Evolutionary conservation across 2,329 filamentous ascomycete genomes (phyloP).

Genomic region (Diplodia scrobiculata): DNA sequence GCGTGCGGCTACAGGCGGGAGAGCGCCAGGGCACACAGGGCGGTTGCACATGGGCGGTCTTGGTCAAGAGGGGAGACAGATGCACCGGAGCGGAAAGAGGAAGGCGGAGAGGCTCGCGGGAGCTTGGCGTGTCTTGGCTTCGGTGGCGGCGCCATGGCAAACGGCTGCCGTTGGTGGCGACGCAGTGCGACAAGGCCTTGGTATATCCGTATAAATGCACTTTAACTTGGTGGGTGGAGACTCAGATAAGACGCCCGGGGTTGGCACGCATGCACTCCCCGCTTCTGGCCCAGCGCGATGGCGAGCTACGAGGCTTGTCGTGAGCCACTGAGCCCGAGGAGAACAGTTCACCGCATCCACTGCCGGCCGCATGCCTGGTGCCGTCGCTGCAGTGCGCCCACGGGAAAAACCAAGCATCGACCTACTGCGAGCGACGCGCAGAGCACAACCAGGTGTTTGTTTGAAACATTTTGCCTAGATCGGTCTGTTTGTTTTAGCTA

Average conservation of each 20-base stretch:
- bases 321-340: conserved; percentile 5
- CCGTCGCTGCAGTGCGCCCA: not conserved
- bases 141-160: conserved; percentile 13
- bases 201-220: conserved; percentile 7
- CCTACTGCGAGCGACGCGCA: not conserved
- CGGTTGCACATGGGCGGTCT: conserved; percentile 11
- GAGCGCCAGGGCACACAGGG: conserved; percentile 2
- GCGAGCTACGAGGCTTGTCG: conserved; percentile 20
- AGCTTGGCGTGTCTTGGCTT: conserved; percentile 27
- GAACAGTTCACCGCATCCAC: not conserved
- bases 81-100: conserved; percentile 22
- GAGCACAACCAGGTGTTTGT: not conserved
- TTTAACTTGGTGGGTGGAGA: not conserved
- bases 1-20: conserved; percentile 16
- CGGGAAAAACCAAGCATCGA: not conserved
- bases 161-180: conserved; percentile 18
- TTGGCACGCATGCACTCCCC: conserved; percentile 1
- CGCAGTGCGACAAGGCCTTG: conserved; percentile 10
- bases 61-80: not conserved
- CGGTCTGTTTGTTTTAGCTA: not conserved
- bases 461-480: not conserved
- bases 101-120: conserved; percentile 17
- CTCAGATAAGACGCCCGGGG: not conserved
- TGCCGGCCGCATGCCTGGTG: not conserved
- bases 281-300: not conserved